Evolutionary conservation across 2,329 filamentous ascomycete species (phyloP).

Genomic region (Tolypocladium tropicale): DNA sequence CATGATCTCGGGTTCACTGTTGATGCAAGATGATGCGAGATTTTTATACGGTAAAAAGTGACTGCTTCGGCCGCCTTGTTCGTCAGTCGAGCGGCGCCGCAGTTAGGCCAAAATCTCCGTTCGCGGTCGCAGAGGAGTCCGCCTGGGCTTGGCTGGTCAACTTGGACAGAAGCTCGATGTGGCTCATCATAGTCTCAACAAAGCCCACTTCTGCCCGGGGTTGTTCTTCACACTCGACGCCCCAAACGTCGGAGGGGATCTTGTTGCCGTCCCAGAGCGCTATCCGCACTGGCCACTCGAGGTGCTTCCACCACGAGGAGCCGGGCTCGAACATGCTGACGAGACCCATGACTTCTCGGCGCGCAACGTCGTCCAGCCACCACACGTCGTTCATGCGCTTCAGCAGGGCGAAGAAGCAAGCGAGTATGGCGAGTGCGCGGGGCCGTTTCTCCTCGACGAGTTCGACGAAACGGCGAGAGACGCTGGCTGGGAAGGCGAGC

Average conservation of each 20-base stretch:
- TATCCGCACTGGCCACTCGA: slow-evolving; percentile 51
- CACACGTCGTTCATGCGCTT: slow-evolving; percentile 52
- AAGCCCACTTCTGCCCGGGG: slow-evolving; percentile 22
- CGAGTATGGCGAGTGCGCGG: slow-evolving; percentile 52
- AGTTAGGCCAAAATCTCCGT: slow-evolving; percentile 20
- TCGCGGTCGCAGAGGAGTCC: slow-evolving; percentile 16
- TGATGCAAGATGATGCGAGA: neutral
- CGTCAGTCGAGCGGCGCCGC: slow-evolving; percentile 22
- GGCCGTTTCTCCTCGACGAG: slow-evolving; percentile 48
- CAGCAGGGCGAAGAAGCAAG: slow-evolving; percentile 56
- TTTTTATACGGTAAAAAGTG: neutral
- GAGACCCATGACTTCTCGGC: slow-evolving; percentile 54
- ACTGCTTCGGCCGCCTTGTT: neutral
- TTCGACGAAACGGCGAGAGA: slow-evolving; percentile 50
- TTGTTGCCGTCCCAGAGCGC: slow-evolving; percentile 43
- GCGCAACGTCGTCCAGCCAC: slow-evolving; percentile 61
- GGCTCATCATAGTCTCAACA: slow-evolving; percentile 25
- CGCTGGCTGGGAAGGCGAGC: slow-evolving; percentile 53
- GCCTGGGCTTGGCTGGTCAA: slow-evolving; percentile 20
- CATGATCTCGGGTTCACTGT: too few relatives aligned
- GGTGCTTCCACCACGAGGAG: slow-evolving; percentile 49
- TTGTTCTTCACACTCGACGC: slow-evolving; percentile 37
- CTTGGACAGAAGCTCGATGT: slow-evolving; percentile 29
- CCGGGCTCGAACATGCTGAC: slow-evolving; percentile 47
- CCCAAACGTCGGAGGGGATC: slow-evolving; percentile 49